Percentiles rank a stretch among this genome's conserved stretches.
These are phyloP conservation scores for Trichoderma koningiopsis DNA, from an alignment of 2,329 filamentous ascomycete species.

Conservation along the genomic window DNA sequence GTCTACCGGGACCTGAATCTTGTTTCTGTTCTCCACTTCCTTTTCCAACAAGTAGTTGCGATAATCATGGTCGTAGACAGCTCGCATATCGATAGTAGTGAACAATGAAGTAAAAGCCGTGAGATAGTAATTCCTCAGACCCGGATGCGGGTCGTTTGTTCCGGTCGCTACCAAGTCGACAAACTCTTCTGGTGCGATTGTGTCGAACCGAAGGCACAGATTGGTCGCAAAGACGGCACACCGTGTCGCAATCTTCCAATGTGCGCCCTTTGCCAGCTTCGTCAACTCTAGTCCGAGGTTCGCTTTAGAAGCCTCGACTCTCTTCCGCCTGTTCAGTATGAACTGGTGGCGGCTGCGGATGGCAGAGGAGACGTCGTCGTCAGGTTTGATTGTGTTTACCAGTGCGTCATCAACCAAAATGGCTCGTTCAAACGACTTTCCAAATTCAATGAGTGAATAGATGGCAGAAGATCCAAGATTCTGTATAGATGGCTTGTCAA, in stretches of 20 bases:
- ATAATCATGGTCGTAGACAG: constrained; percentile 83
- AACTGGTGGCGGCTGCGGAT: constrained; percentile 66
- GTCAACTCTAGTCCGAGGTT: constrained; percentile 80
- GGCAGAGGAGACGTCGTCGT: constrained; percentile 60
- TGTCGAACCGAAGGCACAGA: constrained; percentile 87
- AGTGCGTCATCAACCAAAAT: constrained; percentile 75
- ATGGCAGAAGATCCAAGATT: constrained; percentile 79
- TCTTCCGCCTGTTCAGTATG: constrained; percentile 72
- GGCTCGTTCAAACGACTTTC: constrained; percentile 82
- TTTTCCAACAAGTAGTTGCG: constrained; percentile 82
- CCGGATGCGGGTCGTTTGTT: constrained; percentile 87
- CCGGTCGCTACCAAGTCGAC: constrained; percentile 81
- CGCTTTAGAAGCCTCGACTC: constrained; percentile 82
- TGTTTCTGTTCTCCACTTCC: constrained; percentile 71
- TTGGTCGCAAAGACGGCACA: constrained; percentile 91
- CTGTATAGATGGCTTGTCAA: constrained; percentile 94
- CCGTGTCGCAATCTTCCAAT: constrained; percentile 94
- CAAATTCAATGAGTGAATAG: constrained; percentile 89
- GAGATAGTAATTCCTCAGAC: constrained; percentile 77
- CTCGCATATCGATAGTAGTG: constrained; percentile 83
- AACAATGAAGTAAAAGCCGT: constrained; percentile 77
- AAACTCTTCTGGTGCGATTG: constrained; percentile 77
- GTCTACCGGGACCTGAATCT: constrained; percentile 71
- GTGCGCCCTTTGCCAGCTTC: constrained; percentile 72
- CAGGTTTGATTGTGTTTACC: constrained; percentile 71